Percentiles rank a stretch among this genome's conserved stretches.
Conservation (phyloP, 495 filamentous ascomycete genomes). For the Barbatosphaeria neglecta region DNA sequence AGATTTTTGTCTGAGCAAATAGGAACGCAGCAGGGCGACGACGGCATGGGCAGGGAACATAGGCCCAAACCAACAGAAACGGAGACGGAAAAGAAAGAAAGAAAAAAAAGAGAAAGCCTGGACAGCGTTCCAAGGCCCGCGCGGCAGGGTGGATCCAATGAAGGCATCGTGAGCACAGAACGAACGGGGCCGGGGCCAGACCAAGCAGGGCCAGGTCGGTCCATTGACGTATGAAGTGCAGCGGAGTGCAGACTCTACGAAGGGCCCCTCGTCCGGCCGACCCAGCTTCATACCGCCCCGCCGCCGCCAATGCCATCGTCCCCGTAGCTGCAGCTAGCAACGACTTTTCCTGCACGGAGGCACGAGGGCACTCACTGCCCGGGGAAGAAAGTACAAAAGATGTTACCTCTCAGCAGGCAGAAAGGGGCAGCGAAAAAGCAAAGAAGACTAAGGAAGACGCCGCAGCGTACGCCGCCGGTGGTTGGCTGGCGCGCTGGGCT, state of each 20-base stretch:
- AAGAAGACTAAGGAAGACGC: background rate
- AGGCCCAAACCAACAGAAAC: too few relatives aligned
- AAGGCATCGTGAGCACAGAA: background rate
- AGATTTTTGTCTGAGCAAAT: background rate
- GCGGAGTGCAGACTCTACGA: too few relatives aligned
- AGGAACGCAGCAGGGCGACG: background rate
- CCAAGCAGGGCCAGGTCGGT: background rate
- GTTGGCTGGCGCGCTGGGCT: background rate
- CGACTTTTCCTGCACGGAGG: background rate
- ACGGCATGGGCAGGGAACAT: background rate
- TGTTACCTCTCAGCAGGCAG: background rate
- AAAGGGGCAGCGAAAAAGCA: background rate
- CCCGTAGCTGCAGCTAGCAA: background rate
- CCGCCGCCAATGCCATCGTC: background rate
- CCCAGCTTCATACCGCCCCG: background rate
- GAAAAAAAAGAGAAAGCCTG: too few relatives aligned
- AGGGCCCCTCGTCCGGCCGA: background rate
- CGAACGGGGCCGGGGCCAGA: too few relatives aligned
- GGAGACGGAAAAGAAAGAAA: too few relatives aligned
- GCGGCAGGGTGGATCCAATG: too few relatives aligned
- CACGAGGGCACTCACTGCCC: too few relatives aligned
- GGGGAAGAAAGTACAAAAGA: too few relatives aligned
- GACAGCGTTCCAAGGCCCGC: too few relatives aligned
- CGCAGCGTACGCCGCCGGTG: too few relatives aligned
- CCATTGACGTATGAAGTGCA: background rate